Evolutionary conservation across 352 stramenopile species (phyloP).

Genomic region (Phytophthora multivora): DNA sequence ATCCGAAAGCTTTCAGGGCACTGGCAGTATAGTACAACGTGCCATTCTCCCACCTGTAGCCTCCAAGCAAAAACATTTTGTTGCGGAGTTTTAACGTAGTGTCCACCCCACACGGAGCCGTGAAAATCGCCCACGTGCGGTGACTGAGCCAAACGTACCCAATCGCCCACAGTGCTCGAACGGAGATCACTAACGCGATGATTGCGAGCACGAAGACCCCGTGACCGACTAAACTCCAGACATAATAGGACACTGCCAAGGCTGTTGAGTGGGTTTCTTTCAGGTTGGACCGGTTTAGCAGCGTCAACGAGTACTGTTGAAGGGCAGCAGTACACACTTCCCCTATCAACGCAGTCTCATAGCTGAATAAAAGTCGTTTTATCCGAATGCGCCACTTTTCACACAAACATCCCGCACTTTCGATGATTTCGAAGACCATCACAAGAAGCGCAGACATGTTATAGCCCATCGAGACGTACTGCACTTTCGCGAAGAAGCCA

Average conservation of each 20-base stretch:
- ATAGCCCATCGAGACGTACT: constrained; percentile 33
- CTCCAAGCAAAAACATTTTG: constrained; percentile 24
- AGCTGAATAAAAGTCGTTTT: constrained; percentile 20
- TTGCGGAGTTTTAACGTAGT: constrained; percentile 5
- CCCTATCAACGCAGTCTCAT: constrained; percentile 12
- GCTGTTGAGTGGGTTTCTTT: constrained; percentile 10
- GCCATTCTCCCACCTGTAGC: constrained; percentile 12
- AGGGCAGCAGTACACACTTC: constrained; percentile 4
- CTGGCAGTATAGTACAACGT: constrained; percentile 17
- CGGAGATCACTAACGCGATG: constrained; percentile 7
- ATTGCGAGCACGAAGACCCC: constrained; percentile 17
- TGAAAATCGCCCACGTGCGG: constrained; percentile 11
- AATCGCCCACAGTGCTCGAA: constrained; percentile 11
- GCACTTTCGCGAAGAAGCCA: constrained; percentile 8
- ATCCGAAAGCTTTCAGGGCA: constrained; percentile 19
- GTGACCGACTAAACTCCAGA: constrained; percentile 17
- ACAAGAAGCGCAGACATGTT: constrained; percentile 26
- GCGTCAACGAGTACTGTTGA: constrained; percentile 11
- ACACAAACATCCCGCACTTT: constrained; percentile 10
- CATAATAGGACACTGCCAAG: constrained; percentile 19
- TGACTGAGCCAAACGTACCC: constrained; percentile 16
- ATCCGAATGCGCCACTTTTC: constrained; percentile 10
- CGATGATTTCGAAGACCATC: constrained; percentile 29
- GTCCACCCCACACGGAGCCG: constrained; percentile 21
- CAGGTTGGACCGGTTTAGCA: constrained; percentile 9